Evolutionary conservation across 2,329 filamentous ascomycete genomes (phyloP).

Genomic region (Colletotrichum sp.): DNA sequence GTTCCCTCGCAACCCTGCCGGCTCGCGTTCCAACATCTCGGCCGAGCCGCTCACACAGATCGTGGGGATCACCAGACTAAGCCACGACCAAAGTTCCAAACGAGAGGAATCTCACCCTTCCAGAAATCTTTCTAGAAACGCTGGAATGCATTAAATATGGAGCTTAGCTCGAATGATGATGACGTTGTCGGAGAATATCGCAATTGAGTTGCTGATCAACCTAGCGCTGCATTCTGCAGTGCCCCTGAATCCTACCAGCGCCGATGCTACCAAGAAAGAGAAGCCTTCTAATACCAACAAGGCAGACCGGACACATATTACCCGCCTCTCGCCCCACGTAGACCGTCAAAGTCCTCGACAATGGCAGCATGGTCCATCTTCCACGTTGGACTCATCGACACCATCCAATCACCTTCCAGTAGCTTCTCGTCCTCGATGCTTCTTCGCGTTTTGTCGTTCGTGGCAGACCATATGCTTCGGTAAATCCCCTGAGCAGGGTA

Average conservation of each 20-base stretch:
- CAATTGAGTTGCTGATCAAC: not conserved
- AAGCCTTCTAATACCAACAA: not conserved
- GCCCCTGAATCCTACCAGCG: not conserved
- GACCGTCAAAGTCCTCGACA: constrained; percentile 19
- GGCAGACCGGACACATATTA: not conserved
- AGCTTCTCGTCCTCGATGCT: constrained; percentile 16
- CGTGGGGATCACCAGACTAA: not conserved
- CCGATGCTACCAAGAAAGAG: not conserved
- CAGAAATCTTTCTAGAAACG: not conserved
- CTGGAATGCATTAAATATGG: not conserved
- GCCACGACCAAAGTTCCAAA: not conserved
- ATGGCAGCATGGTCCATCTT: constrained; percentile 19
- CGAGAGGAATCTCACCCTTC: not conserved
- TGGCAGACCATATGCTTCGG: constrained; percentile 10
- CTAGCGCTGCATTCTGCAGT: not conserved
- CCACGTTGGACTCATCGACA: constrained; percentile 6
- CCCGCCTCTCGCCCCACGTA: not conserved
- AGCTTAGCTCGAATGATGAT: not conserved
- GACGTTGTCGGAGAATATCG: not conserved
- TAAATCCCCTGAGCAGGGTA: constrained; percentile 22
- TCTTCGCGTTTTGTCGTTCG: not conserved
- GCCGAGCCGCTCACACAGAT: not conserved
- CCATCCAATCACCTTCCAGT: constrained; percentile 20
- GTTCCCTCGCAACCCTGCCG: not conserved
- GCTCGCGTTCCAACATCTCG: not conserved